phyloP scores from a whole-genome alignment of 495 filamentous ascomycete species.

The Annulohypoxylon maeteangense region DNA sequence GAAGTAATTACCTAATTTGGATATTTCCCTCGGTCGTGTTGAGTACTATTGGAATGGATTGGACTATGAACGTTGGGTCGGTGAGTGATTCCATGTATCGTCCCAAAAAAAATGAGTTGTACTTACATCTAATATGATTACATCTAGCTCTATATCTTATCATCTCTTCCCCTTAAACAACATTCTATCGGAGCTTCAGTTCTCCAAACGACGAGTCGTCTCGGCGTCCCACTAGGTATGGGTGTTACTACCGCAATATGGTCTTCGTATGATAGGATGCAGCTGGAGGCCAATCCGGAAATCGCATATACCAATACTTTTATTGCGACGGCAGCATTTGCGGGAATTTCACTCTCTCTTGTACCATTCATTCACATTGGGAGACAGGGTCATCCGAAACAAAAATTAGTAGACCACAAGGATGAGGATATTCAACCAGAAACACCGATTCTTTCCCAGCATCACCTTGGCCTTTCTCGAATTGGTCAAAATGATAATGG shows the following conservation, averaged over 20 bases:
- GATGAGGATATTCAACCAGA: neutral
- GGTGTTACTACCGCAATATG: constrained; percentile 50
- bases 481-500: constrained; percentile 15
- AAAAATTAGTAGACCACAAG: neutral
- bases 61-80: constrained; percentile 53
- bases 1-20: constrained; percentile 49
- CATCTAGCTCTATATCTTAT: constrained; percentile 44
- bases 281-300: constrained; percentile 31
- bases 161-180: constrained; percentile 45
- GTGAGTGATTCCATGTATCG: constrained; percentile 32
- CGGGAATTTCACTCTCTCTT: constrained; percentile 43
- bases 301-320: constrained; percentile 51
- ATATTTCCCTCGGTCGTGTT: constrained; percentile 51
- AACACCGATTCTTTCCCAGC: neutral
- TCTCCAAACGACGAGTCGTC: constrained; percentile 50
- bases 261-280: constrained; percentile 41
- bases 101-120: neutral
- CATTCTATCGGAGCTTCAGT: constrained; percentile 51
- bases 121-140: constrained; percentile 19
- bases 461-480: constrained; percentile 22
- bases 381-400: constrained; percentile 38
- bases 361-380: constrained; percentile 51
- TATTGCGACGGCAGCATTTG: constrained; percentile 48
- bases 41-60: constrained; percentile 53
- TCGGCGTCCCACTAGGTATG: constrained; percentile 52